Percentiles rank a stretch among this genome's conserved stretches.
phyloP scores from a whole-genome alignment of 352 stramenopile genomes.

The Globisporangium cystogenes region DNA sequence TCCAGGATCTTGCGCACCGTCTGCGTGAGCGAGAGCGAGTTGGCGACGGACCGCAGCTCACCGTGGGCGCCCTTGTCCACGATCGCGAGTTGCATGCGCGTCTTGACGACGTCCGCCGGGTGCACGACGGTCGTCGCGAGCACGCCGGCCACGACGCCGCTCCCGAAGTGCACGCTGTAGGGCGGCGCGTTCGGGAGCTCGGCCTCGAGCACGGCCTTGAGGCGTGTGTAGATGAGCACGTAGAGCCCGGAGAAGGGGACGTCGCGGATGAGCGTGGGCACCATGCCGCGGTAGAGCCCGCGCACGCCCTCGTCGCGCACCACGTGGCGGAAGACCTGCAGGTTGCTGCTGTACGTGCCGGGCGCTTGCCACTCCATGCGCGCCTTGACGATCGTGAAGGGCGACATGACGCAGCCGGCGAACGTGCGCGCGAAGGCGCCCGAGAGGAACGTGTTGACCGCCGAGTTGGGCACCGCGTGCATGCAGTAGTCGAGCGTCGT shows the following conservation, averaged over 20 bases:
- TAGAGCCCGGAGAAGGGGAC: constrained; percentile 88
- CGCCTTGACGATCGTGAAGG: constrained; percentile 84
- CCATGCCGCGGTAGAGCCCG: constrained; percentile 82
- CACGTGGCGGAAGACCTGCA: constrained; percentile 62
- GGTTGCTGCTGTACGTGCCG: constrained; percentile 51
- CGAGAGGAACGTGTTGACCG: constrained; percentile 74
- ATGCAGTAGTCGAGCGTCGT: constrained; percentile 68
- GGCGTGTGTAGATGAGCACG: constrained; percentile 77
- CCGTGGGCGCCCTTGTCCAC: constrained; percentile 26
- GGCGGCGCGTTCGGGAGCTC: constrained; percentile 37
- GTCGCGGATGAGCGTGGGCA: constrained; percentile 81
- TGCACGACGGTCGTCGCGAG: constrained; percentile 81
- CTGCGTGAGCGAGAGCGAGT: constrained; percentile 57
- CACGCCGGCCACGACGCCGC: constrained; percentile 68
- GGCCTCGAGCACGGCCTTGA: constrained; percentile 40
- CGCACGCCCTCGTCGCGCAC: constrained; percentile 58
- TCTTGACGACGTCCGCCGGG: constrained; percentile 85
- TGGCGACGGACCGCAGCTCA: constrained; percentile 29
- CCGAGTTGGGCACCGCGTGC: constrained; percentile 37
- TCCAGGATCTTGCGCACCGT: constrained; percentile 82
- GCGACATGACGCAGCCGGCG: constrained; percentile 70
- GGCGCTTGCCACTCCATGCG: constrained; percentile 79
- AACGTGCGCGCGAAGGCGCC: constrained; percentile 85
- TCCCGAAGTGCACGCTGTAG: constrained; percentile 75
- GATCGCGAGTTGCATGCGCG: constrained; percentile 83